Percentiles rank a stretch among this genome's conserved stretches.
phyloP scores from a whole-genome alignment of 1,284 basidiomycete species.

The Xerocomus nothofagi region DNA sequence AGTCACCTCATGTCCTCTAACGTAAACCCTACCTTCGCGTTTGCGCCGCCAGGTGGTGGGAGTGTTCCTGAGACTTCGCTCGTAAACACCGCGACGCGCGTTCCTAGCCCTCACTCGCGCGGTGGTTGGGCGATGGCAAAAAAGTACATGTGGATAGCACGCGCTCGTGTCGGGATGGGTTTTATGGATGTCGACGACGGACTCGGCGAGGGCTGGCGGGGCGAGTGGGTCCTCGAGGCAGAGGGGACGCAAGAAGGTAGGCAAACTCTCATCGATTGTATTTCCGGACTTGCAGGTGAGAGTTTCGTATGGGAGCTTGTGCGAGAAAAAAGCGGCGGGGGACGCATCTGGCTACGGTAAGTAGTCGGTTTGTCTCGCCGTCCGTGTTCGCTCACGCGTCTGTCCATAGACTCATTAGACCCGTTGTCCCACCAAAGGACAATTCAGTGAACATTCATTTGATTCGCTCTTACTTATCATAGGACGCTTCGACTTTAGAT shows the following conservation, averaged over 20 bases:
- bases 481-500: slow-evolving; percentile 26
- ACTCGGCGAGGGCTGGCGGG: slow-evolving; percentile 67
- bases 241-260: slow-evolving; percentile 72
- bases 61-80: slow-evolving; percentile 45
- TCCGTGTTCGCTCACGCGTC: background rate
- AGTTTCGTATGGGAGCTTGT: slow-evolving; percentile 57
- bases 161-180: slow-evolving; percentile 43
- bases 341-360: slow-evolving; percentile 66
- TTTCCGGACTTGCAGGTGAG: slow-evolving; percentile 41
- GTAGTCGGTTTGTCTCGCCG: slow-evolving; percentile 17
- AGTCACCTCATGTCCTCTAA: slow-evolving; percentile 57
- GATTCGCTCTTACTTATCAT: slow-evolving; percentile 25
- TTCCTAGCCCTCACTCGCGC: slow-evolving; percentile 58
- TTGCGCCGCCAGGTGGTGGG: slow-evolving; percentile 34
- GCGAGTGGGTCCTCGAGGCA: slow-evolving; percentile 73
- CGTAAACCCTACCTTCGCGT: slow-evolving; percentile 47
- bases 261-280: slow-evolving; percentile 53
- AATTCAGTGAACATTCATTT: slow-evolving; percentile 22
- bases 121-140: slow-evolving; percentile 55
- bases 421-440: slow-evolving; percentile 23
- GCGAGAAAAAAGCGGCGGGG: slow-evolving; percentile 57
- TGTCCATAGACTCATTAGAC: slow-evolving; percentile 23
- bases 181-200: slow-evolving; percentile 37
- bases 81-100: slow-evolving; percentile 33
- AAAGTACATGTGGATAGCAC: slow-evolving; percentile 62